Evolutionary conservation across 768 basidiomycete species (phyloP), one percentile per base, ranked within the genome.

Genomic region (Nidularia pulvinata): DNA sequence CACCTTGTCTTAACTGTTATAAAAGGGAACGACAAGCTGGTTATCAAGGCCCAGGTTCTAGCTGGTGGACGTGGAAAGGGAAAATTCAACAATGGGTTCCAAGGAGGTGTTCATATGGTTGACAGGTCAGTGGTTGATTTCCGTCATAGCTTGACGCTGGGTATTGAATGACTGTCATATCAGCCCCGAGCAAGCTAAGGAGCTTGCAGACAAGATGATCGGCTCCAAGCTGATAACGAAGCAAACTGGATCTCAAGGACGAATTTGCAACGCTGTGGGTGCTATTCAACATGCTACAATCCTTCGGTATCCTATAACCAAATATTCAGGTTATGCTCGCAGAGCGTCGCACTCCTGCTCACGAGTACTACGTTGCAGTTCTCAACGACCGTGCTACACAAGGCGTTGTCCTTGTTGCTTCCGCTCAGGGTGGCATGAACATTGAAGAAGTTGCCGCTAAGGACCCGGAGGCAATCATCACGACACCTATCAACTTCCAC

Each of bases 1-100:
- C 51, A 33, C 56, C 51, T 49, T 46, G 32, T 35, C 19, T 32
- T 47, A 34, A 32, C 39, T 13, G 16, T 6, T 16, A 6, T 10
- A 30, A 25, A 65, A 96, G 93, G 85, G 57, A 77, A 78, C 33
- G 78, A 88, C 52, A 83, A 84, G 57, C 86, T 96, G 50, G 96
- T 99, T 34, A 95, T 99, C 73, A 98, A 98, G 75, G 97, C 97
- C 37, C 97, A 99, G 70, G 97, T 99, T 6, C 88, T 99, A 52
- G 97, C 97, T 59, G 97, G 97, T 63, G 97, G 97, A 58, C 88
- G 97, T 65, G 97, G 97, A 62, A 98, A 98, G 82, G 97, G 97
- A 37, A 88, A 89, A 62, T 99, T 99, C 63, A 86, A 94, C 75
- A 93, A 84, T 68, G 97, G 97, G 14, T 86, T 98, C 70, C 89